Percentiles rank a stretch among this genome's conserved stretches.
Conservation (phyloP, 805 yeast species). For the Metschnikowia arizonensis region DNA sequence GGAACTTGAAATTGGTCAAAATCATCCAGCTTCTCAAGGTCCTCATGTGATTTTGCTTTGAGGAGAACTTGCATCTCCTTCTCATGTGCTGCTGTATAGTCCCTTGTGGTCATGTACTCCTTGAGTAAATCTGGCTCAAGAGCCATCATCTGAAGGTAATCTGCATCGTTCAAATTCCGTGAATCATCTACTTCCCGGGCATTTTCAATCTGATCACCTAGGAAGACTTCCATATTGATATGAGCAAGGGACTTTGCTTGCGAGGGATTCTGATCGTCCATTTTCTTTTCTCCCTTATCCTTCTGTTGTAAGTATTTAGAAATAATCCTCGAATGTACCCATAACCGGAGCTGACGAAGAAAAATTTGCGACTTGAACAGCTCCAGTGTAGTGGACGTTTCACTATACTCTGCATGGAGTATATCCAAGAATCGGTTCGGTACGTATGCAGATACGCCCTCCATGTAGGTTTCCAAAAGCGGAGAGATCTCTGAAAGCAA, state of each 20-base stretch:
- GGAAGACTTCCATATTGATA: conserved; percentile 1
- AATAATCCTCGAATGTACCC: conserved; percentile 10
- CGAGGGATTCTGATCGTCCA: too few species aligned
- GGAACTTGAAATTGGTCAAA: neutral
- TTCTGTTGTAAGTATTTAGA: conserved; percentile 25
- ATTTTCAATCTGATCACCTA: neutral
- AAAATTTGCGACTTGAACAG: conserved; percentile 6
- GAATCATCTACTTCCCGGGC: neutral
- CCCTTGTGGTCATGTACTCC: conserved; percentile 23
- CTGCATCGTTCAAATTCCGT: conserved; percentile 18
- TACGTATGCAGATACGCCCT: conserved; percentile 51
- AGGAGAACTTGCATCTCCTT: conserved; percentile 16
- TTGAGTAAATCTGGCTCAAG: conserved; percentile 22
- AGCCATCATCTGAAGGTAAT: conserved; percentile 26
- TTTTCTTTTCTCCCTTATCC: neutral
- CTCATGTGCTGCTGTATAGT: conserved; percentile 27
- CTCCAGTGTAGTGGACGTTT: conserved; percentile 4
- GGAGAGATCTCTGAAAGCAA: conserved; percentile 38
- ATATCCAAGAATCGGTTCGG: conserved; percentile 44
- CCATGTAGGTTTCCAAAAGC: conserved; percentile 38
- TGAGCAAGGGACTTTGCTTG: too few species aligned
- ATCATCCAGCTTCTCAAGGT: neutral
- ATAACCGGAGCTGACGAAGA: conserved; percentile 14
- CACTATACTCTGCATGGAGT: conserved; percentile 46
- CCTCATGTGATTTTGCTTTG: neutral